Conservation (phyloP, 768 basidiomycete genomes). For the Galerina sulciceps region DNA sequence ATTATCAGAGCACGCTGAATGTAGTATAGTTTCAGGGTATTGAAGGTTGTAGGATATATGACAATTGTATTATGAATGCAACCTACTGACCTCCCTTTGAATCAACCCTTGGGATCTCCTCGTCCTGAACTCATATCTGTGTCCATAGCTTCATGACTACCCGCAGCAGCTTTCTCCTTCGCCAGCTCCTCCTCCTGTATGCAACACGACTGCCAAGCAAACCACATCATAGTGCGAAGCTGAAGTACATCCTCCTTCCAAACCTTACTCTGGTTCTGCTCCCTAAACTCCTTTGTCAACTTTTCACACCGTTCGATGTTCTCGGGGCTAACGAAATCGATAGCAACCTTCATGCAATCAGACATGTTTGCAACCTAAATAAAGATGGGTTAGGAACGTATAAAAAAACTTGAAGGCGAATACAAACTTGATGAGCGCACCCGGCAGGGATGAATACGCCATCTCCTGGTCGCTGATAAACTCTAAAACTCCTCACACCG, state of each 20-base stretch:
- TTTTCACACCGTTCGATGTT: conserved; percentile 86
- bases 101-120: no score
- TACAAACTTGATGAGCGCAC: conserved; percentile 82
- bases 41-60: no score
- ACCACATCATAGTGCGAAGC: conserved; percentile 93
- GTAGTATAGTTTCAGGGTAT: no score
- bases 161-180: conserved; percentile 10
- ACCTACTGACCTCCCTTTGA: no score
- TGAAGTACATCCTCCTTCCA: conserved; percentile 97
- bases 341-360: conserved; percentile 96
- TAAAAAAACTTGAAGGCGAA: background rate
- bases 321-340: conserved; percentile 94
- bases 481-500: conserved; percentile 77
- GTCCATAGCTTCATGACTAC: background rate
- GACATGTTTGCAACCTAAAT: conserved; percentile 85
- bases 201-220: conserved; percentile 80
- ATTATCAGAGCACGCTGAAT: no score
- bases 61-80: no score
- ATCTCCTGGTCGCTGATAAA: conserved; percentile 91
- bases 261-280: conserved; percentile 82
- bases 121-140: background rate
- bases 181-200: conserved; percentile 32
- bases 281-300: conserved; percentile 87
- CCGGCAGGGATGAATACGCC: conserved; percentile 96
- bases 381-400: background rate